Conservation (phyloP, 2,329 filamentous ascomycete species). For the Diaporthe batatas region DNA sequence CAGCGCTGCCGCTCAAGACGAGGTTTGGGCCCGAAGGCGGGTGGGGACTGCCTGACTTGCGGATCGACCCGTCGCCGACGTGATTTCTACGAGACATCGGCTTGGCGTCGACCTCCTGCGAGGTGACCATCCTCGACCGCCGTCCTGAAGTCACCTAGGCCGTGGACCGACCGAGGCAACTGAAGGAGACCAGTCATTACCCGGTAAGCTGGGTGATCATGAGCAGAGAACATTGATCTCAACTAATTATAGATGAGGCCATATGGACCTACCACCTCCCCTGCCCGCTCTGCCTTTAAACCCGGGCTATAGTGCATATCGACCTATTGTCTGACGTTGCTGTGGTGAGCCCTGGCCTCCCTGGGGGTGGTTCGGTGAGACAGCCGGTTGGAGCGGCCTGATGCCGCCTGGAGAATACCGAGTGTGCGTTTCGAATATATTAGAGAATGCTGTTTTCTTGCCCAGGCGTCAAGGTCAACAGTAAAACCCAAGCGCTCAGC, state of each 20-base stretch:
- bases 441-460: too few relatives aligned
- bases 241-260: not conserved
- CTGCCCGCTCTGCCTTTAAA: not conserved
- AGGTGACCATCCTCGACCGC: too few relatives aligned
- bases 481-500: not conserved
- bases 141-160: too few relatives aligned
- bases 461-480: conserved; percentile 7
- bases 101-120: too few relatives aligned
- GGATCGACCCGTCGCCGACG: not conserved
- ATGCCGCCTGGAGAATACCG: not conserved
- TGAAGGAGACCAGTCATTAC: not conserved
- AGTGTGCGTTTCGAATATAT: not conserved
- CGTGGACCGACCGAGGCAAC: not conserved
- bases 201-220: not conserved
- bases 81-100: not conserved
- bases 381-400: too few relatives aligned
- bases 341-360: conserved; percentile 4
- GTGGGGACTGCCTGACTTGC: too few relatives aligned
- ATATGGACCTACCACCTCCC: not conserved
- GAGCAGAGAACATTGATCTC: not conserved
- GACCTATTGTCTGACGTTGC: conserved; percentile 3
- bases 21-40: too few relatives aligned
- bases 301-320: not conserved
- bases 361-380: not conserved
- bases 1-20: too few relatives aligned